Evolutionary conservation across 2,329 filamentous ascomycete genomes (phyloP).

Genomic region (Fusarium buharicum): DNA sequence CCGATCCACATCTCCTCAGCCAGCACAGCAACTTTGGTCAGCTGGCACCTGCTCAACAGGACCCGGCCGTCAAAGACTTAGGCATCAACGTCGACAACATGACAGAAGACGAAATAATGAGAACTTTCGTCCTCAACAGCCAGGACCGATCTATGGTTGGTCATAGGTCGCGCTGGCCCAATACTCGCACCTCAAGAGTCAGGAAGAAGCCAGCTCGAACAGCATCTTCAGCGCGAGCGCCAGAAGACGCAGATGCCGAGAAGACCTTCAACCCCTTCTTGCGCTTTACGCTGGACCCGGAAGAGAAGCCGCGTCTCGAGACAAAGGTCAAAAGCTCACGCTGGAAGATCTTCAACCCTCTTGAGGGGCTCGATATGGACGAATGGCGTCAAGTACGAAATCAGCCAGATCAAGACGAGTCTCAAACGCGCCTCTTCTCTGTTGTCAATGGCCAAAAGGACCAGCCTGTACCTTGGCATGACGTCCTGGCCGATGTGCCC

Average conservation of each 20-base stretch:
- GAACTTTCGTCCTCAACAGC: too few relatives aligned
- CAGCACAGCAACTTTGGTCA: too few relatives aligned
- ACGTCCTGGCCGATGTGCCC: slow-evolving; percentile 33
- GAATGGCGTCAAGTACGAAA: slow-evolving; percentile 26
- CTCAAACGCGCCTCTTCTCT: slow-evolving; percentile 22
- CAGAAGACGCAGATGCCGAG: not conserved
- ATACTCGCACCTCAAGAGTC: not conserved
- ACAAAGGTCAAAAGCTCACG: slow-evolving; percentile 20
- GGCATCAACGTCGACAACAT: not conserved
- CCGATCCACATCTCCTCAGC: too few relatives aligned
- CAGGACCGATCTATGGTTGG: not conserved
- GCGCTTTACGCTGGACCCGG: slow-evolving; percentile 3
- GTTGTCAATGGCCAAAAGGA: slow-evolving; percentile 3
- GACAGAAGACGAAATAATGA: too few relatives aligned
- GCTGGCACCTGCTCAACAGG: not conserved
- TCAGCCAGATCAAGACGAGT: not conserved
- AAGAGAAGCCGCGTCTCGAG: slow-evolving; percentile 2
- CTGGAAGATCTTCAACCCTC: slow-evolving; percentile 34
- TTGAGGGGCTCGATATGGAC: slow-evolving; percentile 34
- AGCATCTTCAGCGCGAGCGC: not conserved
- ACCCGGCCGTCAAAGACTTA: not conserved
- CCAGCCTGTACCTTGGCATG: slow-evolving; percentile 16
- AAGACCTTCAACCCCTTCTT: slow-evolving; percentile 38
- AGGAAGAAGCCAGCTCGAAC: not conserved
- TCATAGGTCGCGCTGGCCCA: slow-evolving; percentile 1